Base-by-base conservation (phyloP, 257 asterid species). In the Primulina huaijiensis region DNA sequence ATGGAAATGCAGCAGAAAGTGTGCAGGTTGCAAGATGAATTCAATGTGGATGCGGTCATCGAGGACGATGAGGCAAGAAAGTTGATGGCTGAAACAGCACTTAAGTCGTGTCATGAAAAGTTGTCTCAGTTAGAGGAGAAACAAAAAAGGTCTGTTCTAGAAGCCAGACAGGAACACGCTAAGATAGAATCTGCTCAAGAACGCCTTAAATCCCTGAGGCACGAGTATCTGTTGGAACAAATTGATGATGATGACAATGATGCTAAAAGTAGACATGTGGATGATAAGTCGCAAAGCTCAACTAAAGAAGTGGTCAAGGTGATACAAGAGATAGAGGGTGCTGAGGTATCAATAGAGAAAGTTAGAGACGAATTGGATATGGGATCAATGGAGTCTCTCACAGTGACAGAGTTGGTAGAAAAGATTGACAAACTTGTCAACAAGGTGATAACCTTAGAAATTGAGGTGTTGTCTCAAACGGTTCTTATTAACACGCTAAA, bases 21-120 rank as follows among this genome's bases (percentile, higher is more conserved):
- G n/a, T 64, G 86, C 66, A 56, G 53, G 14, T 65, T 93, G 82
- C 88, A 86, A 72, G 96, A 89, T 34, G 99, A 93, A 69, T 88
- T 83, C 57, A 84, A 85, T 0, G 82, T 82, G 1, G 86, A 77
- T 16, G 74, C 46, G 0, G 89, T 81, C 12, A 88, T 90, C 9
- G 96, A 90, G 60, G 97, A 89, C 53, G 69, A 79, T 7, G 97
- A 89, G 68, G 97, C 99, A 1, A 82, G 96, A 1, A 82, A 82
- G 0, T 62, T 93, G 64, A 90, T 93, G 96, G 92, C 99, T 5
- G 96, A 86, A 83, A 82, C 96, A 0, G 96, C 97, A 0, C 74
- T 93, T 4, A 87, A 80, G 69, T 87, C 96, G 1, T 90, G 97
- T 58, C 89, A 86, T 70, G 92, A 90, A n/a, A 84, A 92, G 2